Evolutionary conservation across 2,329 filamentous ascomycete genomes (phyloP).

Genomic region (Aspergillus texensis): DNA sequence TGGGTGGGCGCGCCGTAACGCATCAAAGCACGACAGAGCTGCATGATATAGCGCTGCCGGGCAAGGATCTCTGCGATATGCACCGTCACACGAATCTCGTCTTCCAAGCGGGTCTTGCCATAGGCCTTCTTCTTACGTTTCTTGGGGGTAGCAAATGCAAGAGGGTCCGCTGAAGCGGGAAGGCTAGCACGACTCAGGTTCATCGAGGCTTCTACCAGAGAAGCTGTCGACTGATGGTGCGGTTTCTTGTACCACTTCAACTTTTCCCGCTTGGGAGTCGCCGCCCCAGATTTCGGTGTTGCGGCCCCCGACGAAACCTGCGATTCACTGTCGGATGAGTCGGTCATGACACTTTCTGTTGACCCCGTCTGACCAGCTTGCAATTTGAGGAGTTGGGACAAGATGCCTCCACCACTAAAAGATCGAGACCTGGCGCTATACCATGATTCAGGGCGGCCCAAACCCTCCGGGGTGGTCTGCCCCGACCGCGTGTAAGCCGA

Average conservation of each 20-base stretch:
- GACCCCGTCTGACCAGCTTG: constrained; percentile 56
- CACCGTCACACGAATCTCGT: constrained; percentile 60
- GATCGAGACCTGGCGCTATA: constrained; percentile 30
- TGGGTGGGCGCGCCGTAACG: constrained; percentile 87
- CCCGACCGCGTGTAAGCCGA: constrained; percentile 38
- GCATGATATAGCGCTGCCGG: constrained; percentile 79
- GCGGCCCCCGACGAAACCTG: constrained; percentile 31
- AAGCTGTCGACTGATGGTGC: constrained; percentile 40
- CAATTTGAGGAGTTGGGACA: constrained; percentile 72
- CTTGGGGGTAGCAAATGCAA: constrained; percentile 23
- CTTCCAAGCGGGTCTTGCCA: constrained; percentile 34
- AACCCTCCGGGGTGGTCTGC: constrained; percentile 33
- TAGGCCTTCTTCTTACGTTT: constrained; percentile 20
- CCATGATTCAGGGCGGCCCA: constrained; percentile 26
- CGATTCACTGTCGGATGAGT: constrained; percentile 35
- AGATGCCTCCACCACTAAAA: constrained; percentile 56
- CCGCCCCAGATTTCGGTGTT: constrained; percentile 33
- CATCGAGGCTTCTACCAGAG: constrained; percentile 41
- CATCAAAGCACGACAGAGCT: constrained; percentile 85
- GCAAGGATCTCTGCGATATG: constrained; percentile 71
- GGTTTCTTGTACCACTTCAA: constrained; percentile 48
- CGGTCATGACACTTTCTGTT: constrained; percentile 30
- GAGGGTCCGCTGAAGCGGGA: constrained; percentile 29
- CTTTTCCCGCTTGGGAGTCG: constrained; percentile 41
- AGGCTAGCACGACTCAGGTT: constrained; percentile 38